These are phyloP conservation scores for Ogataea trehalophila DNA, from an alignment of 805 yeast genomes.

Conservation along the genomic window DNA sequence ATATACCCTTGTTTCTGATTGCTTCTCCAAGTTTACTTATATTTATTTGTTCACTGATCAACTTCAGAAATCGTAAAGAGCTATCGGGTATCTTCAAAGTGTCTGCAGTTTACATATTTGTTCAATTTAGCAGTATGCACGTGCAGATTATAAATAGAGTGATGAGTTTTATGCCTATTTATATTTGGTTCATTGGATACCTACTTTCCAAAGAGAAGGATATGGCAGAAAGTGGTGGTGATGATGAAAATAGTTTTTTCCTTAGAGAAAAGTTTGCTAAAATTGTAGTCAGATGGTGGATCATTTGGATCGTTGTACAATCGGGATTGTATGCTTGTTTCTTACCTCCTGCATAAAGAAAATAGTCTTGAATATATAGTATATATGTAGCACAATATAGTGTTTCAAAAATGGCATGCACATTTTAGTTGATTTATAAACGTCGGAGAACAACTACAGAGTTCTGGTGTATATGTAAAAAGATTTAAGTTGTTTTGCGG, in stretches of 20 bases:
- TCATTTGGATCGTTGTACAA: slow-evolving; percentile 65
- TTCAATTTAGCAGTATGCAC: slow-evolving; percentile 64
- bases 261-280: slow-evolving; percentile 2
- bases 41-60: slow-evolving; percentile 36
- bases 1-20: slow-evolving; percentile 77
- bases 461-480: too few species aligned
- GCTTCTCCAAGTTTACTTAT: slow-evolving; percentile 63
- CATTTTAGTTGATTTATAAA: background rate
- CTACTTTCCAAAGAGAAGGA: slow-evolving; percentile 2
- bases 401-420: slow-evolving; percentile 20
- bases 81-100: slow-evolving; percentile 38
- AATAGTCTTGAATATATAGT: background rate
- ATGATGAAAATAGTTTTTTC: slow-evolving; percentile 22
- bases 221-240: slow-evolving; percentile 3
- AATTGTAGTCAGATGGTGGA: slow-evolving; percentile 34
- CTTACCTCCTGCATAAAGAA: slow-evolving; percentile 80
- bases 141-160: slow-evolving; percentile 83
- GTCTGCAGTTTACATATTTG: slow-evolving; percentile 39
- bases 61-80: slow-evolving; percentile 27
- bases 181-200: slow-evolving; percentile 62
- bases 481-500: too few species aligned
- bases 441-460: background rate
- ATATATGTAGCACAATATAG: too few species aligned
- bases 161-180: slow-evolving; percentile 69
- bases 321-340: slow-evolving; percentile 74